A percentile compares a stretch with the other conserved stretches of the same genome.
Evolutionary conservation across 2,329 filamentous ascomycete genomes (phyloP).

Genomic region (Pezicula radicicola): DNA sequence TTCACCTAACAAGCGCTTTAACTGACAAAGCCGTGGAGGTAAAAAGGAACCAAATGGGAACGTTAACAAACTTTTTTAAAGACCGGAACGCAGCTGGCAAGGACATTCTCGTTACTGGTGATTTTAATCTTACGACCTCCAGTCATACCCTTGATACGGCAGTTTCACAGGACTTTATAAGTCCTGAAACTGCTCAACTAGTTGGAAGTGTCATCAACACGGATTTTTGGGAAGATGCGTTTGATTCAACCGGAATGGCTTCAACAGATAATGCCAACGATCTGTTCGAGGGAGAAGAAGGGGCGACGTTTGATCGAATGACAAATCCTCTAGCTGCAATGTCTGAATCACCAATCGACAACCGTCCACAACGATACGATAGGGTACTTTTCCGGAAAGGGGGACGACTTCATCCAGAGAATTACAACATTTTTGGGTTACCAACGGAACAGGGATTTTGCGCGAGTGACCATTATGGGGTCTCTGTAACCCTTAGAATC

Average conservation of each 20-base stretch:
- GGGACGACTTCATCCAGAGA: constrained; percentile 33
- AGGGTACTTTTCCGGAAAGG: constrained; percentile 52
- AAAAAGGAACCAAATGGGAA: constrained; percentile 54
- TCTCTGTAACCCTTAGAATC: constrained; percentile 41
- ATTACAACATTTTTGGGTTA: constrained; percentile 58
- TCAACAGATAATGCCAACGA: constrained; percentile 26
- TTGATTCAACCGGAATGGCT: constrained; percentile 46
- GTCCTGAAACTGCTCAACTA: constrained; percentile 39
- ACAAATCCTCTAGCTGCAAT: constrained; percentile 54
- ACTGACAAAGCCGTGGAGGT: constrained; percentile 53
- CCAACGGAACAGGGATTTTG: constrained; percentile 20
- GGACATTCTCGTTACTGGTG: constrained; percentile 48
- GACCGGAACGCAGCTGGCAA: neutral
- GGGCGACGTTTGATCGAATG: constrained; percentile 61
- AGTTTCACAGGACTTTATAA: constrained; percentile 43
- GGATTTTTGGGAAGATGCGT: constrained; percentile 39
- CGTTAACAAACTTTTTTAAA: constrained; percentile 28
- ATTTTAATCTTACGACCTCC: constrained; percentile 64
- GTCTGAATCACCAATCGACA: constrained; percentile 43
- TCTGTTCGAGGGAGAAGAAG: constrained; percentile 56
- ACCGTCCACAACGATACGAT: constrained; percentile 63
- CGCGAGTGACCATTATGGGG: constrained; percentile 56
- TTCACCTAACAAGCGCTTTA: constrained; percentile 61
- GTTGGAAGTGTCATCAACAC: constrained; percentile 43
- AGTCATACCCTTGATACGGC: constrained; percentile 51